Evolutionary conservation across 2,329 filamentous ascomycete species (phyloP).

Genomic region (Rutstroemia sp.): DNA sequence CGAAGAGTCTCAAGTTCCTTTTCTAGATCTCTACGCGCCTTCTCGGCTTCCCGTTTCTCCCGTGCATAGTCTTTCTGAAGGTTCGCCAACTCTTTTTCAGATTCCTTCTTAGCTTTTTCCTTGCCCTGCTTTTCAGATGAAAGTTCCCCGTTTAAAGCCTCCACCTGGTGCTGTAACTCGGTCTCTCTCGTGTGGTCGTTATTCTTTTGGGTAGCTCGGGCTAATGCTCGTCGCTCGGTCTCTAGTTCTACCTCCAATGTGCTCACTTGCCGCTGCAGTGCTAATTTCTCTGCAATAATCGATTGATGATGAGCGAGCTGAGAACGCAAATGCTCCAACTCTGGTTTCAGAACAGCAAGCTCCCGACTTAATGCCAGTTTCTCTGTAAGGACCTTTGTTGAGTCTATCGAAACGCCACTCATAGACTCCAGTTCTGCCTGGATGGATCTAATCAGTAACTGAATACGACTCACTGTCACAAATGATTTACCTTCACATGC

Average conservation of each 20-base stretch:
- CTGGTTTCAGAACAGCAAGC: conserved; percentile 49
- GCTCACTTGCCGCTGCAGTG: conserved; percentile 69
- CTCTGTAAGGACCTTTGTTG: conserved; percentile 60
- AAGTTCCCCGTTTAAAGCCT: conserved; percentile 32
- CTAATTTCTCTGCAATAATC: conserved; percentile 69
- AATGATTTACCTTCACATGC: conserved; percentile 42
- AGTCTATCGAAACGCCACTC: conserved; percentile 59
- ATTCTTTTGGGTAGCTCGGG: conserved; percentile 43
- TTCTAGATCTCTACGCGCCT: conserved; percentile 19
- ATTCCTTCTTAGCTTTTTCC: conserved; percentile 23
- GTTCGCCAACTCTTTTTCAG: conserved; percentile 32
- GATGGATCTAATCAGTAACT: background rate
- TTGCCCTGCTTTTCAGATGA: conserved; percentile 27
- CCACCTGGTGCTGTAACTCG: conserved; percentile 36
- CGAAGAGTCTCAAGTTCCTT: conserved; percentile 25
- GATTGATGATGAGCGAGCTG: conserved; percentile 56
- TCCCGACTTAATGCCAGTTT: conserved; percentile 56
- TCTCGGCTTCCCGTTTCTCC: conserved; percentile 26
- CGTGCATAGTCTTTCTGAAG: conserved; percentile 31
- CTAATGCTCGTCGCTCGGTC: conserved; percentile 65
- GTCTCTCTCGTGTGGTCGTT: conserved; percentile 34
- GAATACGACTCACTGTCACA: background rate
- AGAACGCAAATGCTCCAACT: conserved; percentile 53
- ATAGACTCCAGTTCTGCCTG: conserved; percentile 67
- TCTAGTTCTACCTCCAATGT: conserved; percentile 75